phyloP scores from a whole-genome alignment of 495 filamentous ascomycete species.

The Xylaria flabelliformis region DNA sequence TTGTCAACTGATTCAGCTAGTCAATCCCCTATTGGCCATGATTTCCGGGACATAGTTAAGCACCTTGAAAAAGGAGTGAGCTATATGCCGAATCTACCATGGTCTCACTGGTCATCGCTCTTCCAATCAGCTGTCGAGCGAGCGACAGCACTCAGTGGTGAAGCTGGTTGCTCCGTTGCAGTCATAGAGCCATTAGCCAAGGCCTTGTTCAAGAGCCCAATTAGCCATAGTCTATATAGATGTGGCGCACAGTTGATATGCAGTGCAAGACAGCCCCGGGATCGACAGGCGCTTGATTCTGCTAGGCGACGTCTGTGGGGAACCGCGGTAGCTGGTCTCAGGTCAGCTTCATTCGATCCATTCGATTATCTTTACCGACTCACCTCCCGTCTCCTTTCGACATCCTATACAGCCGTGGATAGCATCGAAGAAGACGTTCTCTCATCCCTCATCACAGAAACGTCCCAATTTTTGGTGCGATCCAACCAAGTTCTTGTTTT shows the following conservation, averaged over 20 bases:
- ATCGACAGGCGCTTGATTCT: constrained; percentile 63
- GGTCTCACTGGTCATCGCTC: constrained; percentile 65
- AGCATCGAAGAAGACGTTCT: constrained; percentile 31
- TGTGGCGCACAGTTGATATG: constrained; percentile 44
- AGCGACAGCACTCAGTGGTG: constrained; percentile 69
- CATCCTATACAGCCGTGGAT: constrained; percentile 49
- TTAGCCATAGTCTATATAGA: constrained; percentile 37
- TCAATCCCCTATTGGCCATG: constrained; percentile 53
- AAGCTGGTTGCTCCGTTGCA: constrained; percentile 63
- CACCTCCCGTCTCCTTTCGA: constrained; percentile 50
- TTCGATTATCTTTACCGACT: constrained; percentile 67
- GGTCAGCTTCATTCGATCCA: constrained; percentile 59
- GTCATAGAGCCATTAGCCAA: constrained; percentile 77
- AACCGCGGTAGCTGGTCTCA: constrained; percentile 48
- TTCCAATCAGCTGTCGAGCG: constrained; percentile 63
- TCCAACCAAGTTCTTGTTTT: constrained; percentile 46
- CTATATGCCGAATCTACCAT: constrained; percentile 51
- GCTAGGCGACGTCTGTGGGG: constrained; percentile 67
- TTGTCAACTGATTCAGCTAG: constrained; percentile 41
- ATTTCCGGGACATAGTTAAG: constrained; percentile 73
- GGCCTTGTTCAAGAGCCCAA: constrained; percentile 42
- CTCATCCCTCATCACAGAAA: constrained; percentile 42
- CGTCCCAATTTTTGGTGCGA: constrained; percentile 45
- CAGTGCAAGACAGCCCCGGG: constrained; percentile 53
- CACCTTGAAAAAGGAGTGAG: constrained; percentile 69